These are phyloP conservation scores for Monilinia laxa DNA, from an alignment of 2,329 filamentous ascomycete genomes.

Conservation along the genomic window DNA sequence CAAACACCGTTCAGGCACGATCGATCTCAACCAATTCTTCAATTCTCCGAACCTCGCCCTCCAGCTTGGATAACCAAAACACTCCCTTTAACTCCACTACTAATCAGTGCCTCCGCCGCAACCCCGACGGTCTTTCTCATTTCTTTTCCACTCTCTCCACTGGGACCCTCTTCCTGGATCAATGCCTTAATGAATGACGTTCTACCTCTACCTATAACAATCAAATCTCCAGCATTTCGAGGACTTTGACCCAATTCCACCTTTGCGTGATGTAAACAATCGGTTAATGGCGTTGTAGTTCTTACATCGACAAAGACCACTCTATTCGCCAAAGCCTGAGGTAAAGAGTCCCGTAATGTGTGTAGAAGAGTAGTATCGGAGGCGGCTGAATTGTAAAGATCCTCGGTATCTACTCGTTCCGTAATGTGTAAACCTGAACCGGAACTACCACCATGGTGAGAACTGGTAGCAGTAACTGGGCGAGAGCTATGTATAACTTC, in stretches of 20 bases:
- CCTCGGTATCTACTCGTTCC: conserved; percentile 32
- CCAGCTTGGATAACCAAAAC: conserved; percentile 67
- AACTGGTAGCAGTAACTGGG: conserved; percentile 6
- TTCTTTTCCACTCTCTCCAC: conserved; percentile 41
- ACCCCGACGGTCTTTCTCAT: conserved; percentile 56
- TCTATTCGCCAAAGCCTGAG: conserved; percentile 50
- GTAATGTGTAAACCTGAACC: conserved; percentile 28
- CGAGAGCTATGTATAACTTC: conserved; percentile 21
- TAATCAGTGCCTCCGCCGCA: conserved; percentile 60
- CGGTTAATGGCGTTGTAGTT: conserved; percentile 44
- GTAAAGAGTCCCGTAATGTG: conserved; percentile 55
- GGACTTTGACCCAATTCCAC: conserved; percentile 59
- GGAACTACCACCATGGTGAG: conserved; percentile 13
- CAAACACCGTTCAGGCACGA: neutral
- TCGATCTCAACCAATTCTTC: neutral
- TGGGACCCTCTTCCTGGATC: conserved; percentile 28
- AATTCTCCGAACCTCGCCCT: conserved; percentile 28
- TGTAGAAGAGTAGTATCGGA: conserved; percentile 53
- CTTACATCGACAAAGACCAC: conserved; percentile 58
- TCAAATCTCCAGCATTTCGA: conserved; percentile 68
- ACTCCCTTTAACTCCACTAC: conserved; percentile 61
- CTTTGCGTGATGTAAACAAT: conserved; percentile 52
- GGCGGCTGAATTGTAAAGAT: conserved; percentile 32
- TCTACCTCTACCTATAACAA: conserved; percentile 59
- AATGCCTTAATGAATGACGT: conserved; percentile 30